A percentile compares a stretch with the other conserved stretches of the same genome.
phyloP scores from a whole-genome alignment of 2,329 filamentous ascomycete genomes.

The Aspergillus bombycis region DNA sequence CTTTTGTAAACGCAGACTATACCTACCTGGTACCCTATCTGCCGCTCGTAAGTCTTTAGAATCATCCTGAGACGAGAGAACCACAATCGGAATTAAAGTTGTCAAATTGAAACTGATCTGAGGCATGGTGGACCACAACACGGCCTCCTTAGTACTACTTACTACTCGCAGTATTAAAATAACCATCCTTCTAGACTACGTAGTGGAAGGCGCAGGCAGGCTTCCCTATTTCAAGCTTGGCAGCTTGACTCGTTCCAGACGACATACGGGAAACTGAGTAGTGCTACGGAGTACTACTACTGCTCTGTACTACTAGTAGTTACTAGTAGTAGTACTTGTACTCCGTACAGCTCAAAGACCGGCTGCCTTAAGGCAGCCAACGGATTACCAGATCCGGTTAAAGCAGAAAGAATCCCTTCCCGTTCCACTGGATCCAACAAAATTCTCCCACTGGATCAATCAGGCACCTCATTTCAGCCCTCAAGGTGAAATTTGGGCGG shows the following conservation, averaged over 20 bases:
- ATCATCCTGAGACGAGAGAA: too few species aligned
- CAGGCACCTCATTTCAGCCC: not conserved
- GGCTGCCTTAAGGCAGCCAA: not conserved
- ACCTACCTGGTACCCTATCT: not conserved
- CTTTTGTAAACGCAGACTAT: not conserved
- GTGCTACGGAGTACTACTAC: too few species aligned
- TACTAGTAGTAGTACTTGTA: too few species aligned
- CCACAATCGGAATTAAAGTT: slow-evolving; percentile 1
- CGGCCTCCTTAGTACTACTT: not conserved
- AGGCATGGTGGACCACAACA: not conserved
- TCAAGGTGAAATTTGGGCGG: too few species aligned
- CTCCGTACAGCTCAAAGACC: too few species aligned
- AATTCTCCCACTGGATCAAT: not conserved
- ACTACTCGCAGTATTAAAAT: too few species aligned
- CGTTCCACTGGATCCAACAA: not conserved
- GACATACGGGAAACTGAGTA: too few species aligned
- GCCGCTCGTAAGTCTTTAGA: not conserved
- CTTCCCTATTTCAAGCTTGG: slow-evolving; percentile 4
- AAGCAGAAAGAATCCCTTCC: not conserved
- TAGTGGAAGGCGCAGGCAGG: slow-evolving; percentile 1
- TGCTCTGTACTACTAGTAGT: too few species aligned
- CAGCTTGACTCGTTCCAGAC: not conserved
- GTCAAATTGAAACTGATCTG: not conserved
- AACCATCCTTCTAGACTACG: too few species aligned
- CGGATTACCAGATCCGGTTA: not conserved